These are phyloP conservation scores for Chrysoporthe deuterocubensis DNA, from an alignment of 2,329 filamentous ascomycete species.

Conservation along the genomic window DNA sequence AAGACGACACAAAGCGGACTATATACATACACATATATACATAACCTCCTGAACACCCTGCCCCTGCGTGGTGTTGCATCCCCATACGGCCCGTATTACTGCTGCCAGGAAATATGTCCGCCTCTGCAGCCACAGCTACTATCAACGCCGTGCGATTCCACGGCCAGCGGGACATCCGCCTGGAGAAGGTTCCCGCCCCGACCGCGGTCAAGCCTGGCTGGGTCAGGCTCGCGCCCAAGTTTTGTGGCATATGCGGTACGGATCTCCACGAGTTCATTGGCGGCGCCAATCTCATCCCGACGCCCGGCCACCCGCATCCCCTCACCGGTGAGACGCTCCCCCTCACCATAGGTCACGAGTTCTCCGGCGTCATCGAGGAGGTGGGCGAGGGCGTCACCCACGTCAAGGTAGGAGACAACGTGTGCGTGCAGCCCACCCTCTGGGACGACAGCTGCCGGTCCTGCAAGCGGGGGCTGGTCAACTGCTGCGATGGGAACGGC, in stretches of 20 bases:
- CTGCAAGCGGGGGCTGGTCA: slow-evolving; percentile 48
- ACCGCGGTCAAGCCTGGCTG: slow-evolving; percentile 23
- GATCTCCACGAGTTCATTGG: slow-evolving; percentile 40
- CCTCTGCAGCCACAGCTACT: slow-evolving; percentile 13
- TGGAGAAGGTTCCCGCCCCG: slow-evolving; percentile 25
- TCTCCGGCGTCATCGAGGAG: slow-evolving; percentile 62
- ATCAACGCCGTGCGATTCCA: slow-evolving; percentile 29
- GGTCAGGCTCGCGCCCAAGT: slow-evolving; percentile 37
- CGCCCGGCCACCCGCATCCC: slow-evolving; percentile 51
- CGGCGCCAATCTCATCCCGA: slow-evolving; percentile 38
- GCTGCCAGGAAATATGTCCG: neutral
- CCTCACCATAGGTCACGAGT: slow-evolving; percentile 66
- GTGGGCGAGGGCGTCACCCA: slow-evolving; percentile 51
- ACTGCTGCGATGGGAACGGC: slow-evolving; percentile 48
- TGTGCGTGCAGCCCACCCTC: slow-evolving; percentile 62
- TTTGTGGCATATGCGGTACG: slow-evolving; percentile 41
- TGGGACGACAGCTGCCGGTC: slow-evolving; percentile 58
- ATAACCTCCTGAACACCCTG: neutral
- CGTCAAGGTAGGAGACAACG: slow-evolving; percentile 56
- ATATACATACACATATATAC: neutral
- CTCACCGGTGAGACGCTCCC: slow-evolving; percentile 60
- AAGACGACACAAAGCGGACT: neutral
- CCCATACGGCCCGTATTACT: neutral
- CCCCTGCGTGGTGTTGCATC: neutral
- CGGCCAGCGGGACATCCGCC: slow-evolving; percentile 29